Conservation (phyloP, 306 rosid genomes). For the Crotalaria pallida region DNA sequence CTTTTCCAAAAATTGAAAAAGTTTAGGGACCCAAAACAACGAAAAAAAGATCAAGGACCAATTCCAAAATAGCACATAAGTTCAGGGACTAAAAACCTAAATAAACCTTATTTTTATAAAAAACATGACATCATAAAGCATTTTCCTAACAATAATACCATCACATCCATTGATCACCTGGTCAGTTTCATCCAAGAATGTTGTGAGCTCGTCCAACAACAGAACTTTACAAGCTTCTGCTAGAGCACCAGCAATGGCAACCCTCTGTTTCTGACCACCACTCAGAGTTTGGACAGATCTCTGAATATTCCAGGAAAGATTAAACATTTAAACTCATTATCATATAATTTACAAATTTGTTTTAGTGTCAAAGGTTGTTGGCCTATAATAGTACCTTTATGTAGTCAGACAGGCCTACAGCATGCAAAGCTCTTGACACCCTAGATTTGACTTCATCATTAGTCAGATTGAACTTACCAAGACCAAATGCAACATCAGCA, state of each 20-base stretch:
- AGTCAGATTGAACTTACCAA: constrained; percentile 64
- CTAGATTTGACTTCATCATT: constrained; percentile 58
- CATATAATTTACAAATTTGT: background rate
- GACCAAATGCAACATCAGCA: constrained; percentile 87
- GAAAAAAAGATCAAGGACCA: no score
- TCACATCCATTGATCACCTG: constrained; percentile 45
- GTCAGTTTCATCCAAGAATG: constrained; percentile 78
- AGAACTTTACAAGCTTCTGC: constrained; percentile 86
- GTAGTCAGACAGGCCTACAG: constrained; percentile 64
- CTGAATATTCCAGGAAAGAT: constrained; percentile 36
- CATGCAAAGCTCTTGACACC: constrained; percentile 59
- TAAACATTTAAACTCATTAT: background rate
- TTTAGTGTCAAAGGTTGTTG: background rate
- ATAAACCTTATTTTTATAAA: no score
- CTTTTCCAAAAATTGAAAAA: no score
- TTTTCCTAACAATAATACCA: no score
- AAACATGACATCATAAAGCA: background rate
- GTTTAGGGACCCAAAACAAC: no score
- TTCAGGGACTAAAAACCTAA: no score
- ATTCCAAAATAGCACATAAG: no score
- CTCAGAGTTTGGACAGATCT: constrained; percentile 86
- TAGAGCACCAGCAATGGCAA: constrained; percentile 87
- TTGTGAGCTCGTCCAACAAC: constrained; percentile 79
- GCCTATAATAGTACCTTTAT: constrained; percentile 49
- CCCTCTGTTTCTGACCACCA: constrained; percentile 92